These are phyloP conservation scores for Toxoplasma gondii DNA, from an alignment of 169 alveolate genomes.

Conservation along the genomic window DNA sequence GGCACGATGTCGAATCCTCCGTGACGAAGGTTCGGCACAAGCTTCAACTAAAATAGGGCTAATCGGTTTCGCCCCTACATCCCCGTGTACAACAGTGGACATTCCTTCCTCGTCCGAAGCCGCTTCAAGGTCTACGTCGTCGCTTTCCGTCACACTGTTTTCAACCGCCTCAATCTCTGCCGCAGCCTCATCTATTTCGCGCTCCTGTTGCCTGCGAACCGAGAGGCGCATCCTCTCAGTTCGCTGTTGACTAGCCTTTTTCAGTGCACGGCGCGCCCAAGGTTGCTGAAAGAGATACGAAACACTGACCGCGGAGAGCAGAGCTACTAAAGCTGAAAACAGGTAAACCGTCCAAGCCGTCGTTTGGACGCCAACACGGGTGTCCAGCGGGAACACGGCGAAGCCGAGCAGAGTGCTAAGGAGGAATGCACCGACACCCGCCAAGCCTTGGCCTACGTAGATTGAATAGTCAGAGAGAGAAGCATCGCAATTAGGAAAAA, in stretches of 20 bases:
- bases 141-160: background rate
- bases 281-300: background rate
- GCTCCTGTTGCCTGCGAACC: background rate
- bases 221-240: background rate
- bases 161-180: background rate
- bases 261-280: background rate
- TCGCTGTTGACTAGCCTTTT: background rate
- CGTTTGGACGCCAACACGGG: background rate
- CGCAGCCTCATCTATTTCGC: background rate
- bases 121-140: too few relatives aligned
- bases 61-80: background rate
- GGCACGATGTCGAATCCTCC: background rate
- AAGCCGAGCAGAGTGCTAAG: background rate
- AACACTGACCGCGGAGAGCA: background rate
- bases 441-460: conserved; percentile 31
- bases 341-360: background rate
- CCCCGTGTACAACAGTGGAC: background rate
- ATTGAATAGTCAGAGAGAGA: background rate
- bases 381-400: background rate
- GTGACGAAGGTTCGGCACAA: background rate
- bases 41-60: background rate
- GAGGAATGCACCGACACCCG: conserved; percentile 14
- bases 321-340: background rate
- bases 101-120: background rate
- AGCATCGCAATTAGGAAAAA: background rate